Percentiles rank a stretch among this genome's conserved stretches.
phyloP scores from a whole-genome alignment of 345 rosid genomes.

The Hibiscus mutabilis region DNA sequence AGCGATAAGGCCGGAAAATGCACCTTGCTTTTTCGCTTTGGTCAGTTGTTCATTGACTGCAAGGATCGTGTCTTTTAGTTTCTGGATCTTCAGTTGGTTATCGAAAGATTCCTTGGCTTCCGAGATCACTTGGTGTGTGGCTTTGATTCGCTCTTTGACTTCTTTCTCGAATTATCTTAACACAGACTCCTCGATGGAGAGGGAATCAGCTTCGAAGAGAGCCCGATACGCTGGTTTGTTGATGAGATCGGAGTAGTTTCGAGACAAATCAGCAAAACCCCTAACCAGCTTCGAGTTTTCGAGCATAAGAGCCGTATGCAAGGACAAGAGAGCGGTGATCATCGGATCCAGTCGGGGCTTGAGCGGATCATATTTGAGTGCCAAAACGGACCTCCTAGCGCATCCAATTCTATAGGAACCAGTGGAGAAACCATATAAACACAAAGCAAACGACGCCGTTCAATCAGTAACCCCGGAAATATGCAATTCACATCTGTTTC shows the following conservation, averaged over 20 bases:
- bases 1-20: too few species aligned
- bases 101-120: too few species aligned
- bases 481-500: not conserved
- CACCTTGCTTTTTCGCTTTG: too few species aligned
- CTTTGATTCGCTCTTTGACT: constrained; percentile 81
- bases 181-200: constrained; percentile 55
- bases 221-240: constrained; percentile 56
- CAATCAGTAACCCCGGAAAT: not conserved
- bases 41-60: too few species aligned
- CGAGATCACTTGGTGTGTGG: constrained; percentile 53
- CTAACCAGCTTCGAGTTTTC: constrained; percentile 84
- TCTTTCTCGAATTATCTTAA: constrained; percentile 84
- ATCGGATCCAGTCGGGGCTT: constrained; percentile 85
- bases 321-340: constrained; percentile 72
- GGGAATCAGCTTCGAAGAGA: constrained; percentile 55
- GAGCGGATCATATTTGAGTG: constrained; percentile 70
- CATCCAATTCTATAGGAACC: constrained; percentile 43
- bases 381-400: constrained; percentile 62
- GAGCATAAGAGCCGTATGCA: constrained; percentile 86
- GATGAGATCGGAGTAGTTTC: constrained; percentile 74
- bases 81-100: too few species aligned
- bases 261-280: constrained; percentile 74
- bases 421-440: constrained; percentile 33
- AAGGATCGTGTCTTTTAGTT: too few species aligned
- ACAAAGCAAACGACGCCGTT: not conserved